Conservation (phyloP, 129 eudicot species). For the Logfia minima region DNA sequence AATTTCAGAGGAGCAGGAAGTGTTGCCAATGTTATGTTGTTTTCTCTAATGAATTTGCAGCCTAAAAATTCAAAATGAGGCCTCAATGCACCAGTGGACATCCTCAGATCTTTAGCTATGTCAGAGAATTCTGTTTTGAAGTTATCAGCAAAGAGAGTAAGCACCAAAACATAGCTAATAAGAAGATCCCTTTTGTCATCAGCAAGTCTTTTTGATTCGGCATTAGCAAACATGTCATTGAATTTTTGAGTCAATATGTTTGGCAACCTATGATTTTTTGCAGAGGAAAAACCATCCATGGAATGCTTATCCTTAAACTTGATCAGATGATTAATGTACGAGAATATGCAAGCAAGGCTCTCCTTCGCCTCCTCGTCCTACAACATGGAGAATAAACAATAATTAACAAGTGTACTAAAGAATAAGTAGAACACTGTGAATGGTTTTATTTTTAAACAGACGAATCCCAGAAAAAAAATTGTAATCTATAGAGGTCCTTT, state of each 20-base stretch:
- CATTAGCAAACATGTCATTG: conserved; percentile 47
- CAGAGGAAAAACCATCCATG: conserved; percentile 50
- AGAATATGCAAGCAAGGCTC: conserved; percentile 62
- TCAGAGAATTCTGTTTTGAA: conserved; percentile 65
- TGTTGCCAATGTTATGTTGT: conserved; percentile 39
- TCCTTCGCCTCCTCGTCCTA: conserved; percentile 57
- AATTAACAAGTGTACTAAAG: background rate
- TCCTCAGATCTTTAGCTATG: conserved; percentile 75
- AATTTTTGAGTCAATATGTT: conserved; percentile 59
- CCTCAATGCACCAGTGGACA: conserved; percentile 38
- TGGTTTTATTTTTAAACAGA: background rate
- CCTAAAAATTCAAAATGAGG: conserved; percentile 56
- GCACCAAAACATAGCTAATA: conserved; percentile 68
- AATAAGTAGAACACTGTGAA: background rate
- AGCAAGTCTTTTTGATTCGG: conserved; percentile 49
- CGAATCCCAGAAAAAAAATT: background rate
- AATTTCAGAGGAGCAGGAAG: conserved; percentile 74
- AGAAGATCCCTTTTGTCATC: conserved; percentile 61
- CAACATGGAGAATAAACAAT: conserved; percentile 9
- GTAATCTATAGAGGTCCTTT: background rate
- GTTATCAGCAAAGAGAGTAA: conserved; percentile 65
- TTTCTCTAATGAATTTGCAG: conserved; percentile 53
- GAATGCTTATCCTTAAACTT: conserved; percentile 68
- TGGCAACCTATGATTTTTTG: conserved; percentile 64
- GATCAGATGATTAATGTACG: conserved; percentile 76